phyloP scores from a whole-genome alignment of 441 rosid species.

The Arabidopsis hybrid region DNA sequence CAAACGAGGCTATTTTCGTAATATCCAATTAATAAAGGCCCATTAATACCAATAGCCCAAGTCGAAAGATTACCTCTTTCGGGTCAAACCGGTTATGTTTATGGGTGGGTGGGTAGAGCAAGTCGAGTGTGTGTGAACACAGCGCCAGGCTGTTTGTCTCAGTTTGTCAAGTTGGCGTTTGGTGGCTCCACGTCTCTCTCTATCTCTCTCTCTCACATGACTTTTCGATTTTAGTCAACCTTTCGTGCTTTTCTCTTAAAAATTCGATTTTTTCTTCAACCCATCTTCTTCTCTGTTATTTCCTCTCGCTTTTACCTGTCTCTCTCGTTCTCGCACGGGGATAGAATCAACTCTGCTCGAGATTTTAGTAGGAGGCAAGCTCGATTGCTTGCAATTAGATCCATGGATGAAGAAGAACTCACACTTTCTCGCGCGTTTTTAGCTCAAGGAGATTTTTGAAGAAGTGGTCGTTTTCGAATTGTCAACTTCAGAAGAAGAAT shows the following conservation, averaged over 20 bases:
- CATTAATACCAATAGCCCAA: conserved; percentile 30
- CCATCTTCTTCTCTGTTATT: conserved; percentile 24
- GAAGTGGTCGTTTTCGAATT: conserved; percentile 22
- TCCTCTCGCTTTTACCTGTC: conserved; percentile 24
- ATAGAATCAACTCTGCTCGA: conserved; percentile 9
- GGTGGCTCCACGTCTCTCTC: conserved; percentile 45
- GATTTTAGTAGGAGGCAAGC: conserved; percentile 1
- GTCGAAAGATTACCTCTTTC: not conserved
- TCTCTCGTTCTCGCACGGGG: conserved; percentile 32
- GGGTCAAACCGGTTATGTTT: not conserved
- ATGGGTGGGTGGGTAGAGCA: not conserved
- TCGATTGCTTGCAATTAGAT: conserved; percentile 17
- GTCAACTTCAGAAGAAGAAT: conserved; percentile 29
- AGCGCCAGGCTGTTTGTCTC: conserved; percentile 40
- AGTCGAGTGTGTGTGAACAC: conserved; percentile 7
- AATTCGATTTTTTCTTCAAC: conserved; percentile 6
- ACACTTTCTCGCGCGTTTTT: conserved; percentile 21
- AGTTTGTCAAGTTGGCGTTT: conserved; percentile 44
- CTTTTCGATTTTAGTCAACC: conserved; percentile 51
- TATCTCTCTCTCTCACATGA: conserved; percentile 27
- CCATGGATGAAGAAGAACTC: conserved; percentile 39
- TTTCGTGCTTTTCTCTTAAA: conserved; percentile 12
- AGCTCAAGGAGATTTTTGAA: conserved; percentile 2
- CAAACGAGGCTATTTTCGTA: too few relatives aligned
- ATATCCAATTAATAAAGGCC: too few relatives aligned